Evolutionary conservation across 2,329 filamentous ascomycete genomes (phyloP).

Genomic region (Colletotrichum karsti): DNA sequence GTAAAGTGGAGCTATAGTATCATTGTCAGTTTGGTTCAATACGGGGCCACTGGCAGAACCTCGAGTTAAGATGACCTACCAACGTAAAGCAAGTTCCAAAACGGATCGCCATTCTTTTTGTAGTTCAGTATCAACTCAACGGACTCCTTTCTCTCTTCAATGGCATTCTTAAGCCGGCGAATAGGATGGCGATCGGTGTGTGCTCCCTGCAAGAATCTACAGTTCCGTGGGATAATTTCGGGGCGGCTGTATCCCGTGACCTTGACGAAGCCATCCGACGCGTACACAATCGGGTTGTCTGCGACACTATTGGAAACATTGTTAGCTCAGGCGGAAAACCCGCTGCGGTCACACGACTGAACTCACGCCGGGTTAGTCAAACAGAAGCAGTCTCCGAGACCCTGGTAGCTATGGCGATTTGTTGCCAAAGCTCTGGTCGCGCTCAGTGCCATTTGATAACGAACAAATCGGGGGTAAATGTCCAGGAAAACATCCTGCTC

Average conservation of each 20-base stretch:
- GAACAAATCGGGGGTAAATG: constrained; percentile 62
- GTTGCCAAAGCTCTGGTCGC: constrained; percentile 53
- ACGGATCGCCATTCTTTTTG: constrained; percentile 58
- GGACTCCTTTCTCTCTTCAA: constrained; percentile 51
- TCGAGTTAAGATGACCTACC: constrained; percentile 39
- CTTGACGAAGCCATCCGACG: constrained; percentile 59
- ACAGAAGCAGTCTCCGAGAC: constrained; percentile 67
- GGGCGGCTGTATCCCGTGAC: constrained; percentile 57
- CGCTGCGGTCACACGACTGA: background rate
- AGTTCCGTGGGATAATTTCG: constrained; percentile 60
- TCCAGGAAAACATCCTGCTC: constrained; percentile 53
- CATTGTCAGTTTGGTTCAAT: background rate
- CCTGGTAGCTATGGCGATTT: constrained; percentile 51
- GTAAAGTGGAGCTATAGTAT: constrained; percentile 46
- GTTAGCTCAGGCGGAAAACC: background rate
- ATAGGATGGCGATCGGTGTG: constrained; percentile 53
- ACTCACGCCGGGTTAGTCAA: constrained; percentile 55
- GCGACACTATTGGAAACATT: constrained; percentile 25
- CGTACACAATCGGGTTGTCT: constrained; percentile 59
- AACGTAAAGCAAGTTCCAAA: constrained; percentile 65
- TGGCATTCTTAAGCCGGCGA: constrained; percentile 48
- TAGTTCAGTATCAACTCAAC: constrained; percentile 62
- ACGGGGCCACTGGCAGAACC: background rate
- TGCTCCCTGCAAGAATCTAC: constrained; percentile 58
- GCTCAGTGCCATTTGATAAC: constrained; percentile 57